These are phyloP conservation scores for Teunomyces lycoperdinae DNA, from an alignment of 805 yeast genomes.

Conservation along the genomic window DNA sequence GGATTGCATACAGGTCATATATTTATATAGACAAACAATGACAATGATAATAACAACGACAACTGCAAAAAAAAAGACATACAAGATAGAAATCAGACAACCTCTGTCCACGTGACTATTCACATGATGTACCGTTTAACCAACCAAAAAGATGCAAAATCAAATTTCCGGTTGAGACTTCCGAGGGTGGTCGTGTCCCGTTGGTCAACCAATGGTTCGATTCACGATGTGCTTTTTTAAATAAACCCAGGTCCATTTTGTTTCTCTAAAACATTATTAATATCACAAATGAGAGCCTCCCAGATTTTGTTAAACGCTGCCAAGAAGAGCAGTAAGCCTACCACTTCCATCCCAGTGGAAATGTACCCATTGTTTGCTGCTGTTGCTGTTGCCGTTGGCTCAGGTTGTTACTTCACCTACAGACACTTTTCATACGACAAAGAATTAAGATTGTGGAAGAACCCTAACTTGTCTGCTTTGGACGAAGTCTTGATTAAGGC, in stretches of 20 bases:
- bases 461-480: constrained; percentile 42
- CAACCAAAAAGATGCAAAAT: constrained; percentile 11
- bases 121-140: constrained; percentile 2
- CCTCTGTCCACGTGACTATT: constrained; percentile 6
- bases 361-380: constrained; percentile 49
- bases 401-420: constrained; percentile 43
- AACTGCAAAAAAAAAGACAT: neutral
- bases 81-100: neutral
- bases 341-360: constrained; percentile 34
- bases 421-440: constrained; percentile 46
- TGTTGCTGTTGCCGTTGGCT: constrained; percentile 37
- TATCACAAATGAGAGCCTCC: constrained; percentile 35
- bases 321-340: constrained; percentile 25
- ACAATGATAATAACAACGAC: neutral
- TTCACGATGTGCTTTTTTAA: constrained; percentile 2
- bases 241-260: neutral
- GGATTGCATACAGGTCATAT: no score
- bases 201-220: constrained; percentile 8
- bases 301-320: constrained; percentile 40
- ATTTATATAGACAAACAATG: neutral
- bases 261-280: neutral
- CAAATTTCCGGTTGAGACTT: neutral
- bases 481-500: constrained; percentile 41
- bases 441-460: constrained; percentile 47
- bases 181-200: constrained; percentile 3